Base-by-base conservation (phyloP, 2,329 filamentous ascomycete species). In the Geosmithia morbida region DNA sequence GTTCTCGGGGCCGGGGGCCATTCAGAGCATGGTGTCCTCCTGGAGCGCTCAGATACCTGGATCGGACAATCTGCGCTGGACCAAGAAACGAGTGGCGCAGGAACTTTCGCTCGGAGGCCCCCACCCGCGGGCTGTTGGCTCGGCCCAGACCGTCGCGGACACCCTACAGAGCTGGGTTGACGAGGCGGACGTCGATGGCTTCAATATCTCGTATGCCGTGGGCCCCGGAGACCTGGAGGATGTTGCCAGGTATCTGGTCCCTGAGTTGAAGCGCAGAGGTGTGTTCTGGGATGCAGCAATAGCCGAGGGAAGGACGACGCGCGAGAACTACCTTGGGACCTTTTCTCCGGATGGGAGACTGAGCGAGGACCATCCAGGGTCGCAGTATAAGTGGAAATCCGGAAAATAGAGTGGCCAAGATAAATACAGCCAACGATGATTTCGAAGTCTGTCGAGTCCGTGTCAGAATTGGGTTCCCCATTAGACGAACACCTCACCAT, bases 111-210 rank as follows among this genome's bases (percentile, higher is more conserved):
- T 74, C 20, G 71, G 72, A 14, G 69, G 71, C 0, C 19, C 50
- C 4, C 48, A 49, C 18, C 48, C 49, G 13, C 45, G 49, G 22
- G 50, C 47, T 3, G 46, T 55, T 13, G 51, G 52, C 10, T 48
- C 50, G 7, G 47, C 51, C 3, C 50, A 48, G 40, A 52, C 50
- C 7, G 52, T 54, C 1, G 51, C 53, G 14, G 51, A 55, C 16
- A 43, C 50, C 7, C 39, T 54, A 13, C 42, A 55, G 43, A 46
- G 30, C 2, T 54, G 51, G 51, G 46, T 64, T 7, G 50, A 49
- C 1, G 78, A 81, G 54, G 77, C 74, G 0, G 79, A 79, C 53
- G 69, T 83, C 1, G 79, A 83, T 56, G 79, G 79, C 0, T 82
- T 60, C 37, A 60, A 60, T 17, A 41, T 61, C 16, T 46, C 50